Base-by-base conservation (phyloP, 352 stramenopile genomes). In the Phytophthora rubi region DNA sequence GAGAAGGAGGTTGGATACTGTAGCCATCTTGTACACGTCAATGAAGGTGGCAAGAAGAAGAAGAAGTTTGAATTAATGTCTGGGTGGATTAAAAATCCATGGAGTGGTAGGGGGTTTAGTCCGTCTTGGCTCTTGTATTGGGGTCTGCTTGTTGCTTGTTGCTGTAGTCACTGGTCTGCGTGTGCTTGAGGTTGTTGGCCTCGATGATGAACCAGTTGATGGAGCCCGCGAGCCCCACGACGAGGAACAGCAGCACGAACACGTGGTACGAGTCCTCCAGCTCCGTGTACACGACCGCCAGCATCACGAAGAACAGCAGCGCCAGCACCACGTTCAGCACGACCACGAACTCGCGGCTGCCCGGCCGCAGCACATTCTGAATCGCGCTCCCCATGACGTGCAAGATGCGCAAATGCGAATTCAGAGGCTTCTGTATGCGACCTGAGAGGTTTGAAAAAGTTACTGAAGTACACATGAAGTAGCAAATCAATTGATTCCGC, bases 181-280 rank as follows among this genome's bases (percentile, higher is more conserved):
- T 65, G 39, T 88, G 73, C 45, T 88, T 81, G 61, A 93, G 78
- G 35, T 77, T 72, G 66, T 93, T 89, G 37, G 86, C 81, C 35
- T 92, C 80, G 47, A 94, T 71, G 67, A 95, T 88, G 75, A 94
- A 95, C 86, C 86, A 92, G 74, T 95, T 95, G 77, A 95, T 94
- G 32, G 88, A 94, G 37, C 90, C 64, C 1, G 87, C 89, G 58
- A 95, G 82, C 6, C 88, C 88, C n/a, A 91, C 60, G 28, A 90
- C 82, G 53, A 95, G 80, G 61, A 95, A 95, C 33, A 95, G 85
- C 79, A 95, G 71, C 47, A 95, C 77, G 64, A 92, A 95, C 61
- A 92, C 73, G 72, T 95, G 88, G 68, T 88, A 80, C 64, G 88
- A 95, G 65, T 92, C 79, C 59, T 95, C 88, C 42, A 95, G 73